Evolutionary conservation across 2,329 filamentous ascomycete species (phyloP).

Genomic region (Diaporthe longicolla): DNA sequence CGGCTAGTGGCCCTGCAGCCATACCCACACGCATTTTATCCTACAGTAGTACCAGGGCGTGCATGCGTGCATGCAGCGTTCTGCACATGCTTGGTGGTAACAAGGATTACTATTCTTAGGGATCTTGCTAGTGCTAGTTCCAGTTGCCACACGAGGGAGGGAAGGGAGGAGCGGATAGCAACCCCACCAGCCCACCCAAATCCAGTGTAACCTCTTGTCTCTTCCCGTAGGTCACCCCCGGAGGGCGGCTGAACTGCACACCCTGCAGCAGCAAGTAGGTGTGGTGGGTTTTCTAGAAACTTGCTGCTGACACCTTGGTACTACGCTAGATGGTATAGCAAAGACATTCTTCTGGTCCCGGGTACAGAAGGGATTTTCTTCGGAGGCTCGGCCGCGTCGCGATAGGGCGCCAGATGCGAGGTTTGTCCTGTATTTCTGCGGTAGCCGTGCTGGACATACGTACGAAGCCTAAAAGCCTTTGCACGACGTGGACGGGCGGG

Average conservation of each 20-base stretch:
- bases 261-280: neutral
- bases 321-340: too few species aligned
- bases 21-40: neutral
- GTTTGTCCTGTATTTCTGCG: neutral
- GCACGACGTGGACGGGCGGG: neutral
- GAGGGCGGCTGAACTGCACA: constrained; percentile 17
- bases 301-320: neutral
- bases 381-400: neutral
- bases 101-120: constrained; percentile 23
- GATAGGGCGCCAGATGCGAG: neutral
- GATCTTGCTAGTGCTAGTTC: neutral
- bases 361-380: neutral
- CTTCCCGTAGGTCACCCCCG: neutral
- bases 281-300: neutral
- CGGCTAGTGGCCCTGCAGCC: neutral
- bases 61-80: constrained; percentile 3
- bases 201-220: too few species aligned
- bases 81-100: neutral
- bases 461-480: neutral
- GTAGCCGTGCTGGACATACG: neutral
- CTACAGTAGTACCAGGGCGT: neutral
- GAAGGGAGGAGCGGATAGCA: too few species aligned
- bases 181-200: neutral
- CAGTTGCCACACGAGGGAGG: neutral
- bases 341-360: neutral